Percentiles rank a stretch among this genome's conserved stretches.
Evolutionary conservation across 495 filamentous ascomycete species (phyloP).

Genomic region (Podospora tetraspora): DNA sequence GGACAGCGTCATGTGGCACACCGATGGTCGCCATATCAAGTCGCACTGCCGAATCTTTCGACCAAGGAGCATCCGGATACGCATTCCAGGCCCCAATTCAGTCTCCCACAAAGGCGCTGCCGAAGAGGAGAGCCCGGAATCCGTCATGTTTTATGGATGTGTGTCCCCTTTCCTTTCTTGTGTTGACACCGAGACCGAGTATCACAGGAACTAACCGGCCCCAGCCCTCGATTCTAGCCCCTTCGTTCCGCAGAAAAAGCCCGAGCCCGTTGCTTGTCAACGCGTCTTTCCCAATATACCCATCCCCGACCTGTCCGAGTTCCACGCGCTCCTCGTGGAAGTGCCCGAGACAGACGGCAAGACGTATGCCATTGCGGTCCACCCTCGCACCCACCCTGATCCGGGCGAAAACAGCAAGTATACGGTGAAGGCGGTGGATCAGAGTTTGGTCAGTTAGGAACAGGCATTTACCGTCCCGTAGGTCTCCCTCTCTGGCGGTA

Average conservation of each 20-base stretch:
- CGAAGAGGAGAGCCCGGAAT: not conserved
- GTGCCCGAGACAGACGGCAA: not conserved
- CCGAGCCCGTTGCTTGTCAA: not conserved
- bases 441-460: not conserved
- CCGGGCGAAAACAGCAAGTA: not conserved
- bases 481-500: not conserved
- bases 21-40: not conserved
- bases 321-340: not conserved
- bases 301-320: not conserved
- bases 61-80: not conserved
- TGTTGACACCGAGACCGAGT: not conserved
- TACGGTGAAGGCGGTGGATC: not conserved
- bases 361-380: not conserved
- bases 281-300: not conserved
- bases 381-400: not conserved
- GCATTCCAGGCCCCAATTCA: not conserved
- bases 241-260: not conserved
- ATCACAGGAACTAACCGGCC: not conserved
- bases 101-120: not conserved
- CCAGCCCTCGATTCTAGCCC: not conserved
- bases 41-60: not conserved
- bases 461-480: not conserved
- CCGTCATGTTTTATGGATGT: not conserved
- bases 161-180: not conserved
- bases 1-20: not conserved